Evolutionary conservation across 2,329 filamentous ascomycete genomes (phyloP).

Genomic region (Diatrype stigma): DNA sequence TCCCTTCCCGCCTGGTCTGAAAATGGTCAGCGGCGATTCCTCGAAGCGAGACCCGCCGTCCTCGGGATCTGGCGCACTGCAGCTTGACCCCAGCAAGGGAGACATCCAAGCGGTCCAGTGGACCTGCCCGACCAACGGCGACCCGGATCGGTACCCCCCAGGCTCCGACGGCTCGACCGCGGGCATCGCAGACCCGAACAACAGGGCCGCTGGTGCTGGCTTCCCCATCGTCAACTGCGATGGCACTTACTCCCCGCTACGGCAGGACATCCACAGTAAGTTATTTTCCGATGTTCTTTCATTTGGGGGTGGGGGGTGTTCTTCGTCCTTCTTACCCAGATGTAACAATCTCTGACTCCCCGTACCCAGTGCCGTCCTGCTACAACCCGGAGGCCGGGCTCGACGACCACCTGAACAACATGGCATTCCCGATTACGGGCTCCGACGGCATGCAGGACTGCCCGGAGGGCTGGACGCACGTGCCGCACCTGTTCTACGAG

Average conservation of each 20-base stretch:
- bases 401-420: conserved; percentile 57
- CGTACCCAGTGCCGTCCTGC: conserved; percentile 55
- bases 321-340: no score
- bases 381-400: conserved; percentile 61
- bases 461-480: conserved; percentile 48
- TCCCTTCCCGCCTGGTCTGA: conserved; percentile 65
- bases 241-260: conserved; percentile 53
- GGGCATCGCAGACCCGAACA: conserved; percentile 49
- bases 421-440: conserved; percentile 52
- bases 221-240: conserved; percentile 69
- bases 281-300: background rate
- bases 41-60: conserved; percentile 51
- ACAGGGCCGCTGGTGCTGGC: conserved; percentile 52
- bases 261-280: conserved; percentile 57
- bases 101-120: conserved; percentile 51
- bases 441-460: conserved; percentile 49
- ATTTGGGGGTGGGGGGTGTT: no score
- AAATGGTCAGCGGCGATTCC: conserved; percentile 65
- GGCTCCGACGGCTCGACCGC: conserved; percentile 49
- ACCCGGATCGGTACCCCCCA: conserved; percentile 46
- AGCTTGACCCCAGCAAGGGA: conserved; percentile 49
- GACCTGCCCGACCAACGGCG: conserved; percentile 53
- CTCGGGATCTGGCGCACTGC: conserved; percentile 34
- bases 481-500: conserved; percentile 54
- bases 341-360: background rate